Evolutionary conservation across 164 flowering plant genomes (phyloP).

Genomic region (Dillenia turbinata): DNA sequence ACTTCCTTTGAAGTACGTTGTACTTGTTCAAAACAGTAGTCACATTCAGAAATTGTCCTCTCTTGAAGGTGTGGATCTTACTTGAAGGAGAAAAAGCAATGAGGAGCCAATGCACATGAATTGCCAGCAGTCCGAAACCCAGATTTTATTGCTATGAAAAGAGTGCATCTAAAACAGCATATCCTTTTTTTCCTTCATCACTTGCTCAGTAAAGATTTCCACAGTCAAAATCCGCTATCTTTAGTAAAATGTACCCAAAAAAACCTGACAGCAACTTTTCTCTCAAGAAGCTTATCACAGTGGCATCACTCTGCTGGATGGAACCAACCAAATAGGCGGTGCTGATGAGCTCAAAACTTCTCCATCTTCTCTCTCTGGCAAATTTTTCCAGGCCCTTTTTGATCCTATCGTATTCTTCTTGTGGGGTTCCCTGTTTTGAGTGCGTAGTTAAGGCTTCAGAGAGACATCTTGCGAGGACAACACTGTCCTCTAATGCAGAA

Average conservation of each 20-base stretch:
- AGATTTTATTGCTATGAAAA: no score
- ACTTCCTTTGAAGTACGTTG: no score
- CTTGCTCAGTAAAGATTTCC: conserved; percentile 23
- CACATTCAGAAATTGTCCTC: no score
- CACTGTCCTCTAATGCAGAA: conserved; percentile 40
- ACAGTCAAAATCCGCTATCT: conserved; percentile 34
- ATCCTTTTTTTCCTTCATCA: no score
- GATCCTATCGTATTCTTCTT: conserved; percentile 14
- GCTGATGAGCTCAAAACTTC: conserved; percentile 31
- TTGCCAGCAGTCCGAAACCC: no score
- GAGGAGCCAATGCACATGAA: no score
- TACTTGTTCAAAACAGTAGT: no score
- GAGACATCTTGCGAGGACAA: conserved; percentile 38
- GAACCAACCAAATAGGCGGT: conserved; percentile 32
- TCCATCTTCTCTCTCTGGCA: conserved; percentile 48
- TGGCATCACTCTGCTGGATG: conserved; percentile 27
- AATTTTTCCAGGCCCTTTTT: conserved; percentile 29
- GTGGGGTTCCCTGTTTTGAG: background rate
- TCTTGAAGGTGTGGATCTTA: no score
- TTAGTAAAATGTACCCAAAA: conserved; percentile 16
- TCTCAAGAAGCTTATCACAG: conserved; percentile 29
- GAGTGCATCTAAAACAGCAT: no score
- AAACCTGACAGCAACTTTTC: conserved; percentile 22
- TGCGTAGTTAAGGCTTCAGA: conserved; percentile 19
- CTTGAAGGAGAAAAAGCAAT: no score